Evolutionary conservation across 345 rosid genomes (phyloP).

Genomic region (Melaleuca quinquenervia): DNA sequence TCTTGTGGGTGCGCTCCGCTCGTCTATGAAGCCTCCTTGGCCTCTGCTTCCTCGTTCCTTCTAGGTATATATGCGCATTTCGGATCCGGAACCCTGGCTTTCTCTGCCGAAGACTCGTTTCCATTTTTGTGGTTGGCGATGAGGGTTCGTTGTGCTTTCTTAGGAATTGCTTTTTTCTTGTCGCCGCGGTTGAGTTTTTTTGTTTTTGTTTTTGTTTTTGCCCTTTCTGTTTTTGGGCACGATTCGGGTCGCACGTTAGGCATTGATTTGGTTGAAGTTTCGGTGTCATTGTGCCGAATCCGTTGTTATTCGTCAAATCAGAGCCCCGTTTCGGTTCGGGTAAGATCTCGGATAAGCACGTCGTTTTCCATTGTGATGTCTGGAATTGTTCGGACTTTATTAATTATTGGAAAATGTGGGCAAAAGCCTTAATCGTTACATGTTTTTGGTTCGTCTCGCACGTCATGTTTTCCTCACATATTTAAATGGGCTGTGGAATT

Average conservation of each 20-base stretch:
- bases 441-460: background rate
- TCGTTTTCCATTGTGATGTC: slow-evolving; percentile 13
- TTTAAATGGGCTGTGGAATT: background rate
- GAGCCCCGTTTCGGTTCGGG: slow-evolving; percentile 7
- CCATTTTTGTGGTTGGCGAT: background rate
- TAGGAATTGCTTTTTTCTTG: background rate
- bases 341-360: slow-evolving; percentile 37
- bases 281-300: background rate
- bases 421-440: background rate
- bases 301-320: background rate
- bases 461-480: background rate
- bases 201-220: too few species aligned
- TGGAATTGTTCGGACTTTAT: background rate
- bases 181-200: background rate
- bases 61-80: slow-evolving; percentile 20
- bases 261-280: background rate
- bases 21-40: slow-evolving; percentile 61
- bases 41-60: slow-evolving; percentile 2
- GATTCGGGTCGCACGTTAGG: background rate
- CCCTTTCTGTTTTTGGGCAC: background rate
- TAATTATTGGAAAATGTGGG: background rate
- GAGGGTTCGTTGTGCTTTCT: background rate
- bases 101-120: background rate
- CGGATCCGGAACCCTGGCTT: slow-evolving; percentile 6
- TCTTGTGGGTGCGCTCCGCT: slow-evolving; percentile 5